Base-by-base conservation (phyloP, 2,329 filamentous ascomycete species). In the Sporothrix euskadiensis region DNA sequence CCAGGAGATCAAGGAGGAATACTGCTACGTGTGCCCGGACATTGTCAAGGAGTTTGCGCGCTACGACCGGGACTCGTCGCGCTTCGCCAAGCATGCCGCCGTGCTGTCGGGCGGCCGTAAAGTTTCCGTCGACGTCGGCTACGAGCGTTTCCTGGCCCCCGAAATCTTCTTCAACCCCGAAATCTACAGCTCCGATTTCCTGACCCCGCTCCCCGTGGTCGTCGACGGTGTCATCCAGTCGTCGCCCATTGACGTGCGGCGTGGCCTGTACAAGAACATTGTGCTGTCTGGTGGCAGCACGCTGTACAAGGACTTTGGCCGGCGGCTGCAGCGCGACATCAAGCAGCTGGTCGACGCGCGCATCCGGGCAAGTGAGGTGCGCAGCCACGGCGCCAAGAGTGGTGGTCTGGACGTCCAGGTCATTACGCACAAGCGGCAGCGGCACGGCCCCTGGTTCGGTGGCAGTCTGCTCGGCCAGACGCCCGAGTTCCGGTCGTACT, bases 131-230 rank as follows among this genome's bases (percentile, higher is more conserved):
- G 97, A 99, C 79, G 93, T 99, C 71, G 96, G 96, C 71, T 99
- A 98, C 84, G 96, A 99, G 83, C 92, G 96, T 47, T 99, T 99
- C 88, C 87, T 99, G 74, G 96, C 96, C 2, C 97, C 97, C 32
- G 96, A 99, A 83, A 99, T 99, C 80, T 99, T 99, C 85, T 99
- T 99, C 89, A 99, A 99, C 84, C 96, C 96, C 41, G 96, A 99
- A 85, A 99, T 99, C 80, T 98, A 98, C 88, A 97, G 94, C 75
- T 98, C 95, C 77, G 96, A 99, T 81, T 99, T 99, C 86, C 85
- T 99, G 77, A 99, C 96, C 14, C 96, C 96, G 16, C 88, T 99
- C 9, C 96, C 96, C 32, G 92, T 89, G 69, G 96, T 99, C 69
- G 97, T 99, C 75, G 96, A 99, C 81, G 92, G 92, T 73, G 96